Conservation (phyloP, 176 grass and related monocot genomes). For the Oryza glaberrima region DNA sequence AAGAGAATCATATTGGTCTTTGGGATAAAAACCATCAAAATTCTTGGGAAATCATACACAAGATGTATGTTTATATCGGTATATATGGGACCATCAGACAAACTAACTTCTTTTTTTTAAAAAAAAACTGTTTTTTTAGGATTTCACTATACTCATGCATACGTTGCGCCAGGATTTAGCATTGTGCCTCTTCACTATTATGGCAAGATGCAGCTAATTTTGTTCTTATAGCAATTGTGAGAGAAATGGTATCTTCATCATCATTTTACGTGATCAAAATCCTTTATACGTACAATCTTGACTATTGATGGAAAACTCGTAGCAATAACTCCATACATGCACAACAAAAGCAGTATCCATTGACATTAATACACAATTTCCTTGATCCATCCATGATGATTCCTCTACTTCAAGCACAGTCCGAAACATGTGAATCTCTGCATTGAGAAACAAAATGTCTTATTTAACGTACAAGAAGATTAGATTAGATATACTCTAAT, state of each 20-base stretch:
- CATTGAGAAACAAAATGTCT: not conserved
- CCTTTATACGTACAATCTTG: not conserved
- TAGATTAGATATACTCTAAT: not conserved
- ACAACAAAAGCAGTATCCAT: not conserved
- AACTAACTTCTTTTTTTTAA: not conserved
- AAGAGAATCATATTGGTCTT: too few species aligned
- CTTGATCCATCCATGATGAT: not conserved
- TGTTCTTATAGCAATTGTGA: not conserved
- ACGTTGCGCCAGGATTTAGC: not conserved
- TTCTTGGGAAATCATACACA: too few species aligned
- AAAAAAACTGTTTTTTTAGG: too few species aligned
- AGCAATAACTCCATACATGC: not conserved
- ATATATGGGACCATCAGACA: not conserved
- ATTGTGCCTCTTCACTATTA: not conserved
- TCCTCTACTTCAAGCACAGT: not conserved
- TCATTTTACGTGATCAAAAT: not conserved
- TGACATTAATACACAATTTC: not conserved
- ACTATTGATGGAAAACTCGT: too few species aligned
- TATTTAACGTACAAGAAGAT: not conserved
- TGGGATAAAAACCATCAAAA: too few species aligned
- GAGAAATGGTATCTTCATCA: not conserved
- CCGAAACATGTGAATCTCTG: slow-evolving; percentile 40
- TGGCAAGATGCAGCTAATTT: too few species aligned
- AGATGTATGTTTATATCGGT: too few species aligned
- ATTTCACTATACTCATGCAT: too few species aligned